phyloP scores from a whole-genome alignment of 176 grass and related monocot genomes.

The Cocos nucifera region DNA sequence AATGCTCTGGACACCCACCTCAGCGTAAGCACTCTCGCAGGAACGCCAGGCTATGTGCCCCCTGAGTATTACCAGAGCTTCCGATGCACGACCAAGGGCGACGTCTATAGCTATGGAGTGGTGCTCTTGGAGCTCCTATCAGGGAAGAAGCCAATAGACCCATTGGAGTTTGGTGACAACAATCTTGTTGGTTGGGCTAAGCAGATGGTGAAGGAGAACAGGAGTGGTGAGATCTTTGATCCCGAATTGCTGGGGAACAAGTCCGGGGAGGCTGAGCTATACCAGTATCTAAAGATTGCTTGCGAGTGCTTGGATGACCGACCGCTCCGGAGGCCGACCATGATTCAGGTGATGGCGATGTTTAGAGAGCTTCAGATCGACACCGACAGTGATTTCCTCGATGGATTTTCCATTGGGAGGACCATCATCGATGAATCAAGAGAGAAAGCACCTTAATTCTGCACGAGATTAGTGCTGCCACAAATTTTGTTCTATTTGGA shows the following conservation, averaged over 20 bases:
- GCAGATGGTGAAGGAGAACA: slow-evolving; percentile 85
- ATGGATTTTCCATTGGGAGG: slow-evolving; percentile 43
- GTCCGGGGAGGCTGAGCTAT: slow-evolving; percentile 56
- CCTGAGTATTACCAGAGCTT: slow-evolving; percentile 98
- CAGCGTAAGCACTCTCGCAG: slow-evolving; percentile 88
- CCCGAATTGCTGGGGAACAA: slow-evolving; percentile 31
- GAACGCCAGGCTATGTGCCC: slow-evolving; percentile 90
- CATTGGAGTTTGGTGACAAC: slow-evolving; percentile 74
- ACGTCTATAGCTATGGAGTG: slow-evolving; percentile 93
- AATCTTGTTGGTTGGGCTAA: slow-evolving; percentile 93
- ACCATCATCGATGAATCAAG: slow-evolving; percentile 60
- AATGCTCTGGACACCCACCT: slow-evolving; percentile 81
- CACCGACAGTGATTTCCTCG: slow-evolving; percentile 62
- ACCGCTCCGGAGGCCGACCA: slow-evolving; percentile 56
- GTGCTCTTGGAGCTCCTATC: slow-evolving; percentile 92
- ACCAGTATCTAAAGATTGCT: slow-evolving; percentile 79
- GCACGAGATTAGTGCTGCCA: neutral
- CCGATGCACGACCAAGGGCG: slow-evolving; percentile 83
- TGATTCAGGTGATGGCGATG: slow-evolving; percentile 99
- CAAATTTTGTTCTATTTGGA: slow-evolving; percentile 38
- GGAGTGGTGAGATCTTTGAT: slow-evolving; percentile 64
- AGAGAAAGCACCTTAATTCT: slow-evolving; percentile 45
- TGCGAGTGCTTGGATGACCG: slow-evolving; percentile 79
- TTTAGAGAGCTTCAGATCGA: slow-evolving; percentile 87
- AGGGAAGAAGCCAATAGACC: slow-evolving; percentile 88